These are phyloP conservation scores for Pelargonium nanum DNA, from an alignment of 345 rosid genomes.

Conservation along the genomic window DNA sequence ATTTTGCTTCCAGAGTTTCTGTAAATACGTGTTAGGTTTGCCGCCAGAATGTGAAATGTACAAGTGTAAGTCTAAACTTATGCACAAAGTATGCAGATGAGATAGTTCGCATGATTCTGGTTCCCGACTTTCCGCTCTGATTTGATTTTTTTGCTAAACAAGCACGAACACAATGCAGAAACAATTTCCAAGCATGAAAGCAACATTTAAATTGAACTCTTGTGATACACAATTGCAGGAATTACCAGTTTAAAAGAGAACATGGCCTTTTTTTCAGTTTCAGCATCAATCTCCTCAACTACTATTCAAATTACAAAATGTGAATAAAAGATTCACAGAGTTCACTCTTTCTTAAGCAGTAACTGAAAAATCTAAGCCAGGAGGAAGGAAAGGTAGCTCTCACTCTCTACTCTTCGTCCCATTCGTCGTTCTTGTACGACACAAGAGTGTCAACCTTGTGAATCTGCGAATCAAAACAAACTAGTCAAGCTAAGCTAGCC, in stretches of 20 bases:
- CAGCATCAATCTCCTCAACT: neutral
- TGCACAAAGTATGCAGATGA: no score
- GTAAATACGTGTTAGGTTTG: no score
- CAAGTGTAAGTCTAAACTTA: no score
- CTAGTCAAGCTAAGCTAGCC: neutral
- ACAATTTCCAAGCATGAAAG: no score
- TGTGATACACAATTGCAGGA: neutral
- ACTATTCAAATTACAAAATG: constrained; percentile 3
- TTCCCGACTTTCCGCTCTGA: no score
- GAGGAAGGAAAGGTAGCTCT: neutral
- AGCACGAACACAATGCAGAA: no score
- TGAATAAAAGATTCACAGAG: constrained; percentile 19
- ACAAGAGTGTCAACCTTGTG: constrained; percentile 95
- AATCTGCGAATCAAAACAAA: constrained; percentile 41
- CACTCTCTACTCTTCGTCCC: constrained; percentile 60
- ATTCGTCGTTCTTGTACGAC: constrained; percentile 89
- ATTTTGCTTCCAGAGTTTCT: no score
- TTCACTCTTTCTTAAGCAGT: neutral
- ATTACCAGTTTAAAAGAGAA: neutral
- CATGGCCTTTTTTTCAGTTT: no score
- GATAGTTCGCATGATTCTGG: no score
- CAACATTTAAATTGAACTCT: no score
- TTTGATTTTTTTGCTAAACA: no score
- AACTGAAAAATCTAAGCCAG: constrained; percentile 11
- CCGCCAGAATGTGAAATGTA: no score